These are phyloP conservation scores for Solanum peruvianum DNA, from an alignment of 257 asterid genomes.

Conservation along the genomic window DNA sequence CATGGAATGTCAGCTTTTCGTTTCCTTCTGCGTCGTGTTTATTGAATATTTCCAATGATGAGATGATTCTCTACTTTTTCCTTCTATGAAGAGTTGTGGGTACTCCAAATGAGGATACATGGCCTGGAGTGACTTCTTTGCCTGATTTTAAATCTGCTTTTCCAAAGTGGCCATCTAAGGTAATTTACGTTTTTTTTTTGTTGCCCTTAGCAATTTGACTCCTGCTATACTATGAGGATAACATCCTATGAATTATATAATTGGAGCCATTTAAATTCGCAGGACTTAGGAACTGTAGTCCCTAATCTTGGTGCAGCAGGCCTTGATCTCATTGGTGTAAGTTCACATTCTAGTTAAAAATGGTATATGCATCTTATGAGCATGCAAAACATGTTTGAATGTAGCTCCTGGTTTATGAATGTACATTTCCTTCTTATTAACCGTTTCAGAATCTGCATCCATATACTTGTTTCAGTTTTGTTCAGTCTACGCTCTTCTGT, in stretches of 20 bases:
- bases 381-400: not conserved
- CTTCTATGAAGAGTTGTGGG: conserved; percentile 57
- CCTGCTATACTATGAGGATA: not conserved
- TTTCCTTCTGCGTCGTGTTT: not conserved
- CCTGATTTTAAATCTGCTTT: conserved; percentile 83
- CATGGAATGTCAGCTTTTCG: not conserved
- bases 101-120: conserved; percentile 82
- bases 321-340: conserved; percentile 75
- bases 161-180: conserved; percentile 84
- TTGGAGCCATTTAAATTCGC: conserved; percentile 7
- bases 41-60: not conserved
- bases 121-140: conserved; percentile 96
- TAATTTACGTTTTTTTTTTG: conserved; percentile 2
- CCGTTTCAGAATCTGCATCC: not conserved
- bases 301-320: conserved; percentile 71
- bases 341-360: conserved; percentile 8
- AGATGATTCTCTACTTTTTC: conserved; percentile 1
- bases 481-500: not conserved
- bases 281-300: conserved; percentile 68
- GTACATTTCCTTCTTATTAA: not conserved
- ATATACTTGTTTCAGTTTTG: not conserved
- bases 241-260: not conserved
- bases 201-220: not conserved
- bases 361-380: not conserved
- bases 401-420: not conserved